phyloP scores from a whole-genome alignment of 148 eudicot genomes.

The Vaccinium myrtillus region DNA sequence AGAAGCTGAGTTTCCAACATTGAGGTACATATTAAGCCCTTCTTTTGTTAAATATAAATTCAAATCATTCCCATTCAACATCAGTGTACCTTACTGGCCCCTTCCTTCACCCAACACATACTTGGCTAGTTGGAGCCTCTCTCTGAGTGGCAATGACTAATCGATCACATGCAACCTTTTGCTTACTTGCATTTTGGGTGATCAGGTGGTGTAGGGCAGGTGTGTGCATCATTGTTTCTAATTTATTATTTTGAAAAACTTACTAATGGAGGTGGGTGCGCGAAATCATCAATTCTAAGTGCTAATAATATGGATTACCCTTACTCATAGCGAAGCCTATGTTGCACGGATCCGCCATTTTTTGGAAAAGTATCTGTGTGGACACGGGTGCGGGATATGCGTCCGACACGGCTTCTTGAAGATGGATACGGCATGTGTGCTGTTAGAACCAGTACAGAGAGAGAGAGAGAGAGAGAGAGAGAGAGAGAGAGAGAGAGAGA shows the following conservation, averaged over 20 bases:
- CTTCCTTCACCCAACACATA: not conserved
- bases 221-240: not conserved
- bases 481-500: no score
- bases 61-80: not conserved
- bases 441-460: no score
- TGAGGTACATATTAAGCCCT: slow-evolving; percentile 50
- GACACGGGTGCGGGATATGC: no score
- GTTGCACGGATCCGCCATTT: no score
- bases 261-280: no score
- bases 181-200: slow-evolving; percentile 1
- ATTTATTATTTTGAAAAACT: not conserved
- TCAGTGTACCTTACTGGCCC: not conserved
- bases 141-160: not conserved
- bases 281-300: no score
- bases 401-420: no score
- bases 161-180: not conserved
- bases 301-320: no score
- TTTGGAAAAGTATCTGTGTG: no score
- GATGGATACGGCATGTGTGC: no score
- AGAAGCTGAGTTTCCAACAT: slow-evolving; percentile 74
- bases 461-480: no score
- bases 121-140: not conserved
- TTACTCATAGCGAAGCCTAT: no score
- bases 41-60: slow-evolving; percentile 6
- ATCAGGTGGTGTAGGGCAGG: not conserved